Evolutionary conservation across 139 green algal species (phyloP), one percentile per base, ranked within the genome.

Genomic region (Edaphochlamys debaryana): DNA sequence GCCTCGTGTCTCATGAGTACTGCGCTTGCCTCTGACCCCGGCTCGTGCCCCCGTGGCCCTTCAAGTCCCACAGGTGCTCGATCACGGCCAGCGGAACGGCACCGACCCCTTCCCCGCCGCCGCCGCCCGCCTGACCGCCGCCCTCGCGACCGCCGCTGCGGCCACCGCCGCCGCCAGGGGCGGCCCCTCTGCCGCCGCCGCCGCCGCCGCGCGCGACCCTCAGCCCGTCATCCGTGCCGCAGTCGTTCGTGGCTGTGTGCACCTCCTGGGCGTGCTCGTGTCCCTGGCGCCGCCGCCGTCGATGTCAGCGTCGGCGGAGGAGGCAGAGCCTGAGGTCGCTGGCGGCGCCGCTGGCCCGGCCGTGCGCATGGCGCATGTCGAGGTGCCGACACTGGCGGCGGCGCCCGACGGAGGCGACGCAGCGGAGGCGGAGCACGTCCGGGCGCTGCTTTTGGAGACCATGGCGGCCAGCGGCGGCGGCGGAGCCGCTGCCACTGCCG

Each of bases 201-300:
- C 45, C n/a, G 45, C 15, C 19, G 45, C 9, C 19, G 45, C 8
- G 30, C 32, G 27, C 5, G n/a, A 2, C 19, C 3, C 19, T 2
- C 9, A 45, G 2, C 7, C 36, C 15, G 66, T 5, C 2, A 23
- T 23, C 8, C 66, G 71, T 52, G 32, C 23, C 32, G 74, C 37
- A 2, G 75, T 72, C 13, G 74, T 80, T 45, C 62, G 41, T 0
- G 75, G 62, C n/a, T 82, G 75, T 17, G 62, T 82, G 41, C 75
- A 82, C 62, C 75, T 82, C 15, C 75, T 82, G 32, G 75, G 62
- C 1, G 75, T 82, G 40, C 60, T 82, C 1, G 36, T 27, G 11
- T 30, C 38, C 30, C 41, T 82, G 38, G 37, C 3, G 56, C 25
- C 34, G 71, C 34, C 71, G 7, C 1, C 42, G 69, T 30, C n/a